These are phyloP conservation scores for Fraxinus velutina DNA, from an alignment of 305 asterid genomes.

Conservation along the genomic window DNA sequence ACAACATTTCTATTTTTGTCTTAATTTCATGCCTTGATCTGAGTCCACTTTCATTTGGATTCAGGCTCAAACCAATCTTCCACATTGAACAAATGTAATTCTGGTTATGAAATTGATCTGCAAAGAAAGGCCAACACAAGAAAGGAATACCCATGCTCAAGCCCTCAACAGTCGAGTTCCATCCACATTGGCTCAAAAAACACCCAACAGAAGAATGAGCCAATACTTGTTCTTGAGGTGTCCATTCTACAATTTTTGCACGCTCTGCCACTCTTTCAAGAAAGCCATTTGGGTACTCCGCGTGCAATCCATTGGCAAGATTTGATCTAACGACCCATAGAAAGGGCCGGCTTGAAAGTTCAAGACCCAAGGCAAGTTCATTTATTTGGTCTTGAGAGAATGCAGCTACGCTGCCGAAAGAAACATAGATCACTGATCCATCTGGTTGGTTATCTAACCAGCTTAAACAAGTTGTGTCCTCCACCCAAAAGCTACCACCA, in stretches of 20 bases:
- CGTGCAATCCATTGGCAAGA: constrained; percentile 22
- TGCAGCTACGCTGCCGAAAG: constrained; percentile 45
- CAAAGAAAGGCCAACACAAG: constrained; percentile 55
- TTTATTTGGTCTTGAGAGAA: constrained; percentile 33
- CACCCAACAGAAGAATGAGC: constrained; percentile 42
- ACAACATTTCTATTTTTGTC: constrained; percentile 22
- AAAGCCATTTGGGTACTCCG: constrained; percentile 34
- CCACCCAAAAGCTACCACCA: not conserved
- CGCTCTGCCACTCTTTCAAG: constrained; percentile 23
- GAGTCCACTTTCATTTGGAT: constrained; percentile 29
- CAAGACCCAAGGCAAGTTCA: constrained; percentile 50
- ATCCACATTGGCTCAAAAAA: constrained; percentile 52
- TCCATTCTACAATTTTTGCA: constrained; percentile 53
- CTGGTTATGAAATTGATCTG: constrained; percentile 37
- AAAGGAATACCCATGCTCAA: constrained; percentile 39
- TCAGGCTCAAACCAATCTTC: constrained; percentile 38
- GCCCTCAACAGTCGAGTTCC: constrained; percentile 49
- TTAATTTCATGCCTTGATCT: constrained; percentile 37
- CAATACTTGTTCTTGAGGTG: constrained; percentile 42
- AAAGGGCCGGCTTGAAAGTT: constrained; percentile 34
- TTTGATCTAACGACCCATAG: constrained; percentile 43
- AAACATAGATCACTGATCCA: constrained; percentile 42
- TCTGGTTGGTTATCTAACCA: constrained; percentile 34
- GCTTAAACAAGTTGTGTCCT: constrained; percentile 21
- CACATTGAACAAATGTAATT: constrained; percentile 38